Conservation (phyloP, 1,284 basidiomycete species). For the Cryptococcus maquisensis region DNA sequence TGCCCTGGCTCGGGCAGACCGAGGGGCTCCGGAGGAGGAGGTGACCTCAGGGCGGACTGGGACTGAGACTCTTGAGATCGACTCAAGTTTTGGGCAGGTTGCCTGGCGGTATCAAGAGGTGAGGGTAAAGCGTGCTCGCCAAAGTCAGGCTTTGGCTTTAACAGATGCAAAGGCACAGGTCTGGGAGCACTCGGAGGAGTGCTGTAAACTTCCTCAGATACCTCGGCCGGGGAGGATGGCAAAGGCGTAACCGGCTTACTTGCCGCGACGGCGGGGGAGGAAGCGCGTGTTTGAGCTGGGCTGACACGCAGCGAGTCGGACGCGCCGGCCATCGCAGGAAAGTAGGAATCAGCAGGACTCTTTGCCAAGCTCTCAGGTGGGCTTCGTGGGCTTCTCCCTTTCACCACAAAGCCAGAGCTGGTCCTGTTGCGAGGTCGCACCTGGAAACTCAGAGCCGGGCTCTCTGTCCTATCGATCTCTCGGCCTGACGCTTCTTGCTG, state of each 20-base stretch:
- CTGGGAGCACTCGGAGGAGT: too few relatives aligned
- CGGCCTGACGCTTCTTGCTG: neutral
- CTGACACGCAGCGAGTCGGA: too few relatives aligned
- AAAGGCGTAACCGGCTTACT: too few relatives aligned
- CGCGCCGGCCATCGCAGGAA: too few relatives aligned
- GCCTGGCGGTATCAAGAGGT: neutral
- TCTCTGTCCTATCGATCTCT: neutral
- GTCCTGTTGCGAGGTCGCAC: conserved; percentile 1
- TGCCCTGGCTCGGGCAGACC: conserved; percentile 15
- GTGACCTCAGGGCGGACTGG: neutral
- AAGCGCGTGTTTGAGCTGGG: too few relatives aligned
- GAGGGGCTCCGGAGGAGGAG: conserved; percentile 19
- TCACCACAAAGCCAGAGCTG: conserved; percentile 10
- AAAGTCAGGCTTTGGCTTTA: conserved; percentile 3
- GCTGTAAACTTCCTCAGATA: too few relatives aligned
- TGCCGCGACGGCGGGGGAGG: too few relatives aligned
- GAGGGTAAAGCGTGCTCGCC: conserved; percentile 3
- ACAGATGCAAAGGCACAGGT: neutral
- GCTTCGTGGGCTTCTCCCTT: neutral
- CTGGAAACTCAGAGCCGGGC: conserved; percentile 8
- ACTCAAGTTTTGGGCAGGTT: neutral
- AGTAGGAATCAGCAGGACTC: neutral
- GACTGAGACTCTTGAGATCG: neutral
- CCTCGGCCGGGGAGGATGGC: neutral
- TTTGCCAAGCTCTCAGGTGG: neutral